Conservation (phyloP, 1,139 yeast species). For the Groenewaldozyma sp. region DNA sequence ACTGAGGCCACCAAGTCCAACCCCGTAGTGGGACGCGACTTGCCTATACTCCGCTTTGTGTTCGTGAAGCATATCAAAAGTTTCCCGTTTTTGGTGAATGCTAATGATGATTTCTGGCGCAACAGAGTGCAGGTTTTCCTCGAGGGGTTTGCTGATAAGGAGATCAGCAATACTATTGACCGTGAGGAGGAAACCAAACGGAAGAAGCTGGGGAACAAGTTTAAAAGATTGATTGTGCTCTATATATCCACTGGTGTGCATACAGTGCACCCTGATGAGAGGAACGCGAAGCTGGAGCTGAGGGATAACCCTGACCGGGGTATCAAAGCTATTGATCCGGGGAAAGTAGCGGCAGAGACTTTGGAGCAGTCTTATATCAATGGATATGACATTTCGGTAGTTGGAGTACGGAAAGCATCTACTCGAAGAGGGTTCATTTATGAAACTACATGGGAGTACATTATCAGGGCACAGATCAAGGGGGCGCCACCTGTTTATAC, state of each 20-base stretch:
- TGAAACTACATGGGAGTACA: slow-evolving; percentile 26
- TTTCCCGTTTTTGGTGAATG: slow-evolving; percentile 62
- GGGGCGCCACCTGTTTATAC: slow-evolving; percentile 39
- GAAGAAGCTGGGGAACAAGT: slow-evolving; percentile 48
- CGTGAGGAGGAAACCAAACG: slow-evolving; percentile 68
- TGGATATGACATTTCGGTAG: slow-evolving; percentile 54
- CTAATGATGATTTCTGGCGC: slow-evolving; percentile 64
- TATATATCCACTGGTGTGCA: slow-evolving; percentile 70
- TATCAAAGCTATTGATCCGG: slow-evolving; percentile 39
- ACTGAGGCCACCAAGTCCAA: slow-evolving; percentile 1
- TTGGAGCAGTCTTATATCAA: slow-evolving; percentile 43
- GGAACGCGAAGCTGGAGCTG: slow-evolving; percentile 38
- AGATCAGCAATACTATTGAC: slow-evolving; percentile 62
- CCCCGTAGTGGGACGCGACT: slow-evolving; percentile 15
- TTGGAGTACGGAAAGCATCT: slow-evolving; percentile 42
- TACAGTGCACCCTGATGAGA: slow-evolving; percentile 47
- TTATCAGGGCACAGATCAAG: slow-evolving; percentile 26
- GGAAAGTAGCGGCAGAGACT: slow-evolving; percentile 27
- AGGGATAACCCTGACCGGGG: slow-evolving; percentile 40
- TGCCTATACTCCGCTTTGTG: slow-evolving; percentile 63
- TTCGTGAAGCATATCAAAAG: slow-evolving; percentile 51
- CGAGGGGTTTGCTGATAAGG: slow-evolving; percentile 63
- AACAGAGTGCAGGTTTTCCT: slow-evolving; percentile 69
- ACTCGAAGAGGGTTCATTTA: slow-evolving; percentile 25
- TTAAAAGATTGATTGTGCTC: slow-evolving; percentile 53